phyloP scores from a whole-genome alignment of 352 stramenopile species.

The Globisporangium nunn region DNA sequence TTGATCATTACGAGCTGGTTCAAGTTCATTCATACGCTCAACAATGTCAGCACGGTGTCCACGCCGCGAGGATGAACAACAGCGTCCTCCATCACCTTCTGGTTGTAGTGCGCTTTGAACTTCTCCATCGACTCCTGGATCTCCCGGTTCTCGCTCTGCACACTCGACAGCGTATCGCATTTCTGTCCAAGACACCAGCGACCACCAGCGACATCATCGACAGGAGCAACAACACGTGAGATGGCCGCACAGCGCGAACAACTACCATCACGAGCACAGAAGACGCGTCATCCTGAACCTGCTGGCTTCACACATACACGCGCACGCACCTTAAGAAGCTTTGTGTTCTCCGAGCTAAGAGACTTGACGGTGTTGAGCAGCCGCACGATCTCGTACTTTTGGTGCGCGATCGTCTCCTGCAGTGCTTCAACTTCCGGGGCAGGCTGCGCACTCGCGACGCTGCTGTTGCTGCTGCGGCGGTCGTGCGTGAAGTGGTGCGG shows the following conservation, averaged over 20 bases:
- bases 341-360: conserved; percentile 79
- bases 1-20: conserved; percentile 84
- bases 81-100: conserved; percentile 44
- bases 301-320: not conserved
- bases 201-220: not conserved
- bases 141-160: conserved; percentile 69
- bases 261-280: not conserved
- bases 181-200: conserved; percentile 27
- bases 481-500: not conserved
- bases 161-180: conserved; percentile 64
- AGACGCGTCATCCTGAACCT: not conserved
- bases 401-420: conserved; percentile 49
- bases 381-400: conserved; percentile 80
- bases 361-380: conserved; percentile 82
- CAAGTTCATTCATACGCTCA: not conserved
- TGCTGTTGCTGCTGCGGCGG: not conserved
- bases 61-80: not conserved
- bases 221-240: not conserved
- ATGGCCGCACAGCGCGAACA: not conserved
- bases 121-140: conserved; percentile 78
- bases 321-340: conserved; percentile 59
- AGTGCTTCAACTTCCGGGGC: conserved; percentile 32
- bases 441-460: not conserved
- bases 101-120: conserved; percentile 84
- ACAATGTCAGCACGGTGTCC: not conserved